Base-by-base conservation (phyloP, 2,329 filamentous ascomycete species). In the Calonectria hawksworthii region DNA sequence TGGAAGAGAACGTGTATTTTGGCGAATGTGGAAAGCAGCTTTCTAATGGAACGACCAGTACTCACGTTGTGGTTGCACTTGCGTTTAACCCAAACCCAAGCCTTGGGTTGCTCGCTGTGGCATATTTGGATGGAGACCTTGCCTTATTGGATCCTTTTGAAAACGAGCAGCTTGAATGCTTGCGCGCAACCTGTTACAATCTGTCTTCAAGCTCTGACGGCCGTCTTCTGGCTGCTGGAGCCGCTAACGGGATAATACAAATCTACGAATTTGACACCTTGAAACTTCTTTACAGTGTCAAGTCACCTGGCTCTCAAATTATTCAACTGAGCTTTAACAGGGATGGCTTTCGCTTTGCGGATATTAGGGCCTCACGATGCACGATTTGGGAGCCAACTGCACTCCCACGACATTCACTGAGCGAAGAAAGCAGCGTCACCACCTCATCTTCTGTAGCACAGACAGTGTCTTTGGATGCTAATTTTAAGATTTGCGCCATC, bases 321-420 rank as follows among this genome's bases (percentile, higher is more conserved):
- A 82, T 80, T 52, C 74, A 82, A 26, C 74, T 86, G 2, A 74
- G 76, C 18, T 86, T 85, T 54, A 76, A 76, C 38, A 74, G 68
- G 59, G 83, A 86, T 61, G 77, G 80, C 67, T 76, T 82, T 11
- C 83, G 75, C 13, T 78, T 86, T 69, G 76, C 79, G 8, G 85
- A 86, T 70, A 82, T 86, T 30, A 75, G 84, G 73, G 83, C 81
- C 6, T 72, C 80, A 1, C 81, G 85, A 68, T 86, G 83, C 75
- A 83, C 80, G 41, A 80, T 86, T 47, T 86, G 85, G 85, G 82
- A 86, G 68, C 83, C 85, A 1, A 74, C 75, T 32, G 78, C 75
- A 23, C 77, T 83, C 18, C 69, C 83, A 41, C 69, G 79, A 34
- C 80, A 82, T 34, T 66, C 77, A 8, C 36, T 80, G 10, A 76